Evolutionary conservation across 2,329 filamentous ascomycete species (phyloP).

Genomic region (Tolypocladium amazonense): DNA sequence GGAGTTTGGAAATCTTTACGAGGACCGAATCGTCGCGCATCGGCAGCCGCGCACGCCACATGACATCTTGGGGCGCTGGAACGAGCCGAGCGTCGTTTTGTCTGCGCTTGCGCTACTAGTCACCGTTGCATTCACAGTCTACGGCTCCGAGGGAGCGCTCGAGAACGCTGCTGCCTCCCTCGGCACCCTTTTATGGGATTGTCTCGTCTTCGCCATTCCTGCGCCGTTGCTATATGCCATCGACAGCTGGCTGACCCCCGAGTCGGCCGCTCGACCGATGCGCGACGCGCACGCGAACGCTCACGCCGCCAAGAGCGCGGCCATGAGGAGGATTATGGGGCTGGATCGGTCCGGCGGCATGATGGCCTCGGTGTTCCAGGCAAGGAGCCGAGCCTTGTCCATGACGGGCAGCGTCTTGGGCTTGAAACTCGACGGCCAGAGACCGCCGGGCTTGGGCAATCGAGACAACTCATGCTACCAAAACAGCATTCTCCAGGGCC

Average conservation of each 20-base stretch:
- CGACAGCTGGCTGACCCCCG: constrained; percentile 42
- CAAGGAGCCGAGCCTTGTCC: constrained; percentile 43
- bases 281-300: constrained; percentile 26
- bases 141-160: constrained; percentile 20
- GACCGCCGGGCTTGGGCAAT: constrained; percentile 68
- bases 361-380: constrained; percentile 46
- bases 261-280: constrained; percentile 28
- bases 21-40: constrained; percentile 22
- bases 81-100: constrained; percentile 23
- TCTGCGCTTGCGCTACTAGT: constrained; percentile 20
- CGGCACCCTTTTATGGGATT: constrained; percentile 47
- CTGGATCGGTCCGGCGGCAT: constrained; percentile 42
- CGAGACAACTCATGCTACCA: constrained; percentile 96
- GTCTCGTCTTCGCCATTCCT: constrained; percentile 46
- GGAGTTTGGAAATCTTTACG: constrained; percentile 22
- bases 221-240: constrained; percentile 44
- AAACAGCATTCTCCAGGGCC: constrained; percentile 83
- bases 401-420: constrained; percentile 34
- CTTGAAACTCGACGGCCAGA: constrained; percentile 27
- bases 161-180: constrained; percentile 14
- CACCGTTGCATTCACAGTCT: constrained; percentile 22
- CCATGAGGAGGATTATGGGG: constrained; percentile 52
- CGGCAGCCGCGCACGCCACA: constrained; percentile 17
- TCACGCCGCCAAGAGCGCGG: constrained; percentile 52
- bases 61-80: constrained; percentile 18